Conservation (phyloP, 768 basidiomycete species). For the Phanerodontia chrysosporium region DNA sequence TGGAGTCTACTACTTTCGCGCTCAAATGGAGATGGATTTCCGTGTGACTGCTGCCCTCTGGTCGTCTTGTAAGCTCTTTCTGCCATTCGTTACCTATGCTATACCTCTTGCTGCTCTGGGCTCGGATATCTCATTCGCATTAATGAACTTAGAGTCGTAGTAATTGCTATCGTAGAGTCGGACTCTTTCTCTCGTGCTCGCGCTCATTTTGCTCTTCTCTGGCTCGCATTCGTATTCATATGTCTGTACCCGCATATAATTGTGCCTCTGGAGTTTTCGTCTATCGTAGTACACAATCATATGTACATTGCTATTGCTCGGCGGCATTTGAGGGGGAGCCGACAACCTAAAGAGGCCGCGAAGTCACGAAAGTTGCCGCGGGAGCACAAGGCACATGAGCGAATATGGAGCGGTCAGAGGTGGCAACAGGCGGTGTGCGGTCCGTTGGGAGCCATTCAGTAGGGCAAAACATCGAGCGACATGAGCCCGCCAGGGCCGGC, state of each 20-base stretch:
- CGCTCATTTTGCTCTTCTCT: neutral
- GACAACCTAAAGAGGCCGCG: neutral
- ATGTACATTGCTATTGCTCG: neutral
- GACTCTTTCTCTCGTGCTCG: neutral
- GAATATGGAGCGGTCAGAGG: neutral
- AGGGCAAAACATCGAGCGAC: neutral
- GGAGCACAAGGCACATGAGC: neutral
- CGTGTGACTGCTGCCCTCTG: neutral
- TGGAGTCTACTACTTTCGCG: neutral
- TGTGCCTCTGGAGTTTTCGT: neutral
- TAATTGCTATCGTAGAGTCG: conserved; percentile 5
- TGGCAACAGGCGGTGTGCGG: neutral
- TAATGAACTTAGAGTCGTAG: conserved; percentile 4
- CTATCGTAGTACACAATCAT: neutral
- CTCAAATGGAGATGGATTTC: neutral
- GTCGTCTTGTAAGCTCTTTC: neutral
- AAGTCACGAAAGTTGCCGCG: neutral
- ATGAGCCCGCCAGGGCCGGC: neutral
- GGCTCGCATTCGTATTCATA: neutral
- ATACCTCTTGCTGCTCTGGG: neutral
- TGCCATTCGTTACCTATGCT: neutral
- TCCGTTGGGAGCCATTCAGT: neutral
- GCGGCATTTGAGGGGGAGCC: neutral
- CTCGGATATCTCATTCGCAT: neutral
- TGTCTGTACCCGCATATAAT: neutral